Percentiles rank a stretch among this genome's conserved stretches.
Evolutionary conservation across 257 asterid genomes (phyloP).

Genomic region (Solanum pennellii): DNA sequence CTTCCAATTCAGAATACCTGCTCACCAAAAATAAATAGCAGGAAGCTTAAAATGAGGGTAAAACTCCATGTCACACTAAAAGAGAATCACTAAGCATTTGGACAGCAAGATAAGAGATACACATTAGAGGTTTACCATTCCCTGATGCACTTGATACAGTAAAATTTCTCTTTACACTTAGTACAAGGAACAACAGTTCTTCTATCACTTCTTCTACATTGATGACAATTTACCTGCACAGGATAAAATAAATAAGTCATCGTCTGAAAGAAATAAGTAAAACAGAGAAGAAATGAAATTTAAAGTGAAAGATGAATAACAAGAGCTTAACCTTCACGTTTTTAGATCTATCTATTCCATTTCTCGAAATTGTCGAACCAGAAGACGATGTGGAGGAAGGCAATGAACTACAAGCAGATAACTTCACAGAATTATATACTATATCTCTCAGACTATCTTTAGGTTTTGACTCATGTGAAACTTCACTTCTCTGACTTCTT

Average conservation of each 20-base stretch:
- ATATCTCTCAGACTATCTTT: slow-evolving; percentile 5
- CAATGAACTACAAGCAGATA: slow-evolving; percentile 12
- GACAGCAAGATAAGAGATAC: neutral
- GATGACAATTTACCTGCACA: slow-evolving; percentile 48
- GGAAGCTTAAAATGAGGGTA: neutral
- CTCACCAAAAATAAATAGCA: neutral
- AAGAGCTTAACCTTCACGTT: slow-evolving; percentile 23
- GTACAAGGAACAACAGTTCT: slow-evolving; percentile 58
- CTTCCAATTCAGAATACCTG: slow-evolving; percentile 62
- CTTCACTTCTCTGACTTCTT: neutral
- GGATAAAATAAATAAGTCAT: neutral
- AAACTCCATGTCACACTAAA: neutral
- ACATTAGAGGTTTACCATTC: slow-evolving; percentile 35
- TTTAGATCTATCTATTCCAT: slow-evolving; percentile 16
- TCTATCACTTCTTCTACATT: slow-evolving; percentile 52
- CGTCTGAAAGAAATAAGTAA: neutral
- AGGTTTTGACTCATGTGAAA: neutral
- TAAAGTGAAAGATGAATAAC: neutral
- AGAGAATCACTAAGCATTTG: neutral
- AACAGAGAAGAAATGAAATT: neutral
- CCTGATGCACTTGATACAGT: slow-evolving; percentile 66
- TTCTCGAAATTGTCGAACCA: slow-evolving; percentile 20
- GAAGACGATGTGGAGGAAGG: slow-evolving; percentile 32
- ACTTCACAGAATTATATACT: slow-evolving; percentile 8
- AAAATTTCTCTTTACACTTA: slow-evolving; percentile 37